Base-by-base conservation (phyloP, 2,329 filamentous ascomycete species). In the Sporothrix schenckii region DNA sequence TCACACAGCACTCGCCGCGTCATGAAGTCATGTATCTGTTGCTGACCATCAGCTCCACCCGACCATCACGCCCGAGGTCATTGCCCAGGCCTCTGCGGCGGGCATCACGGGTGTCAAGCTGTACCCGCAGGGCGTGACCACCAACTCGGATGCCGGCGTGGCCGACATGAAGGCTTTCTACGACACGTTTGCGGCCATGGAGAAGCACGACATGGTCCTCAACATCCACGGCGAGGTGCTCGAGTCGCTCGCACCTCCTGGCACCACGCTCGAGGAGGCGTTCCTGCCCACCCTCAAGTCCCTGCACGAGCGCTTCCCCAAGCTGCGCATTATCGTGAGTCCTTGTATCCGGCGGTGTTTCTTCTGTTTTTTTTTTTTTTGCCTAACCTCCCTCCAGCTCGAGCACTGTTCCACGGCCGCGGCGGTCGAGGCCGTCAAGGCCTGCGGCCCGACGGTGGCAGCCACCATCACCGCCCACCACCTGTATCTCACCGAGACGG, bases 181-280 rank as follows among this genome's bases (percentile, higher is more conserved):
- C 77, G 87, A 88, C 7, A 91, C 94, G 16, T 97, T 98, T 77
- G 87, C 85, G n/a, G 91, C 92, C 74, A 97, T 98, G 94, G 91
- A 97, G 78, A 82, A 89, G 72, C 88, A 93, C 74, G 89, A 90
- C 74, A 84, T 97, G 78, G 77, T 80, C 21, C 77, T 80, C 54
- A 97, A 97, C 81, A 83, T 98, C n/a, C 94, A 98, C 79, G 94
- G 94, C 74, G 94, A 97, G 81, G 88, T 90, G n/a, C 52, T 74
- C 41, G 73, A 74, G 70, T 72, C 73, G 0, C 72, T 74, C 16
- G 72, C 72, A 0, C 90, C 81, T 7, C 79, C 78, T 39, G 77
- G 79, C 68, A 76, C 77, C 14, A 75, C 73, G 2, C 77, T 78
- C 63, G 91, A 94, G 79, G 86, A 88, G 72, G 84, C 83, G 2